Conservation (phyloP, 2,329 filamentous ascomycete species). For the Coniella vitis region DNA sequence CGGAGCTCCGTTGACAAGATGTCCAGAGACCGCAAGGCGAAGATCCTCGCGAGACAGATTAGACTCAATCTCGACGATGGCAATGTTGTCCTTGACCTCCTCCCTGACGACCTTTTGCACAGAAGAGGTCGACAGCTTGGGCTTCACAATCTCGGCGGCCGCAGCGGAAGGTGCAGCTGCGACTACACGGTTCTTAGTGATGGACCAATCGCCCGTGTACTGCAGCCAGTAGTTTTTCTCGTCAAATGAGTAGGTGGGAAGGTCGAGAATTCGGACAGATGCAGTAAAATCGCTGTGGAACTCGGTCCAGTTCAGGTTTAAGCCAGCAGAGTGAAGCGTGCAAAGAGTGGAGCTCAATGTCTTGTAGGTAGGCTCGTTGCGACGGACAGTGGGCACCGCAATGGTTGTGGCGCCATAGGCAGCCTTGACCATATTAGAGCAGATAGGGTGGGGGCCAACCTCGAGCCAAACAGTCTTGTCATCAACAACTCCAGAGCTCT, state of each 20-base stretch:
- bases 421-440: conserved; percentile 60
- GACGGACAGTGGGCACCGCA: conserved; percentile 54
- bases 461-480: conserved; percentile 66
- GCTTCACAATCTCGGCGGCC: conserved; percentile 35
- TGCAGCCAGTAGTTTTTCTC: conserved; percentile 64
- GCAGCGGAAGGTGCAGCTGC: conserved; percentile 25
- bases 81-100: conserved; percentile 53
- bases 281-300: conserved; percentile 48
- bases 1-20: conserved; percentile 60
- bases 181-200: conserved; percentile 60
- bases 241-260: conserved; percentile 67
- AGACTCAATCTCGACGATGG: conserved; percentile 56
- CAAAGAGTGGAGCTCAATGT: conserved; percentile 53
- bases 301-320: conserved; percentile 64
- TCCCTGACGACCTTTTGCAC: conserved; percentile 60
- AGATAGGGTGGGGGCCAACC: conserved; percentile 67
- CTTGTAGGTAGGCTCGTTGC: conserved; percentile 57
- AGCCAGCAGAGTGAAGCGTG: conserved; percentile 53
- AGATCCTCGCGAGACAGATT: conserved; percentile 59
- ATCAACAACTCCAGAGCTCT: conserved; percentile 51
- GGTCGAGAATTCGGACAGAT: conserved; percentile 43
- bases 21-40: conserved; percentile 52
- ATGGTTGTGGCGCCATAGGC: conserved; percentile 48
- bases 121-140: conserved; percentile 55
- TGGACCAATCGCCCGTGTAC: conserved; percentile 62